These are phyloP conservation scores for Solanum ossicruentum DNA, from an alignment of 257 asterid genomes.

Conservation along the genomic window DNA sequence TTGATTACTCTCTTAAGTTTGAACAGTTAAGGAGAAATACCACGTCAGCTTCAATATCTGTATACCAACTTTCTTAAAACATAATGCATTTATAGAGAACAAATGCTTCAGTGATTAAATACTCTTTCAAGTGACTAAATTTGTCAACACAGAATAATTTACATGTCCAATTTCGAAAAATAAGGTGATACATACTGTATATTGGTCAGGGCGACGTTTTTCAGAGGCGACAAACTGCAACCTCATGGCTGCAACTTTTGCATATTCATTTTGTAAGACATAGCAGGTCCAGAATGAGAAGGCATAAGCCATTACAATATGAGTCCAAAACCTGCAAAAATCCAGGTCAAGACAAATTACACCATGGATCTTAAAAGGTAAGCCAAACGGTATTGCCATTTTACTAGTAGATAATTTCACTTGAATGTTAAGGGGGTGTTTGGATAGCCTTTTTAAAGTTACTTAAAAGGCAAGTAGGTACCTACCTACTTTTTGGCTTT, in stretches of 20 bases:
- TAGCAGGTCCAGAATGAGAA: constrained; percentile 93
- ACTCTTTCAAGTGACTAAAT: not conserved
- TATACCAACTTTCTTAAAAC: not conserved
- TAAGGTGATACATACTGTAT: constrained; percentile 44
- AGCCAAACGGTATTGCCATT: not conserved
- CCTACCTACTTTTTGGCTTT: too few species aligned
- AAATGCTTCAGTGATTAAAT: not conserved
- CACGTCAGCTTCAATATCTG: not conserved
- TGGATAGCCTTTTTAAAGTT: too few species aligned
- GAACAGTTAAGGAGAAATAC: not conserved
- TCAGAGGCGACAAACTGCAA: constrained; percentile 84
- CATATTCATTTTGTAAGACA: constrained; percentile 56
- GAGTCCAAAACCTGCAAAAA: constrained; percentile 85
- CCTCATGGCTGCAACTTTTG: constrained; percentile 55
- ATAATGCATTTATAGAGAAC: not conserved
- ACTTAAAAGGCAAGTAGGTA: too few species aligned
- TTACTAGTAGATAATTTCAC: not conserved
- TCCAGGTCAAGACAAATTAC: not conserved
- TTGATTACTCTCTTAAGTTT: not conserved
- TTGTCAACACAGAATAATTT: not conserved
- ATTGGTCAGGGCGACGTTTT: constrained; percentile 90
- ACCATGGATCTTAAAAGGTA: not conserved
- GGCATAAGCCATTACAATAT: constrained; percentile 79
- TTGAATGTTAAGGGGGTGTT: not conserved
- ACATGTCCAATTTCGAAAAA: not conserved